Base-by-base conservation (phyloP, 2,329 filamentous ascomycete species). In the Paecilomyces dactylethromorphus region DNA sequence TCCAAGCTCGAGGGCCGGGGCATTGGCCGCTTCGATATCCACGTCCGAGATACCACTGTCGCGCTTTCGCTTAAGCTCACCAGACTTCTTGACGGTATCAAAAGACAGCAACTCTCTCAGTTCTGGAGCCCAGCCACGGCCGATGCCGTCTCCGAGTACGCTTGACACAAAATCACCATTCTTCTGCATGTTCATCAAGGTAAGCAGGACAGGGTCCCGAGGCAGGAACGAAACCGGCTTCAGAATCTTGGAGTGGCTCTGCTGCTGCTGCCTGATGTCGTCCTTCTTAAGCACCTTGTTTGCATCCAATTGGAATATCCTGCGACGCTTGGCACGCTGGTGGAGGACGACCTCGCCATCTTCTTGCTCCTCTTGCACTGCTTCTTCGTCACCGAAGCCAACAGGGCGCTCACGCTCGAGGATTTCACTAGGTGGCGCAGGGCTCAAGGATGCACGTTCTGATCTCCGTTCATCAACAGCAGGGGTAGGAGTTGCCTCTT, bases 11-110 rank as follows among this genome's bases (percentile, higher is more conserved):
- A 83, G 69, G 52, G 80, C 75, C 60, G 57, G 91, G 84, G 54
- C 85, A 87, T 76, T 91, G 29, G 80, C 82, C 32, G 84, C 85
- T 55, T 84, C 82, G 53, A 89, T 86, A 62, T 88, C 90, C 63
- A 94, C 83, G 68, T 93, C 91, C 52, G 89, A 90, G 63, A 94
- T 85, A 24, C 90, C 92, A 67, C 88, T 92, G 69, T 96, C 92
- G 51, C 94, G 87, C 82, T 99, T 99, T 60, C 94, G 86, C 83
- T 97, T 99, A 58, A 93, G 82, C 61, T 96, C 91, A 59, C 87
- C 88, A 50, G 87, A 83, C 59, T 86, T 86, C 61, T 87, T 87
- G 15, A 96, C 83, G 13, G 90, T 83, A 64, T 95, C 91, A 50
- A 97, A 80, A 1, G 92, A 96, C n/a, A 97, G 80, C 67, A 99